phyloP scores from a whole-genome alignment of 2,329 filamentous ascomycete species.

The Xylaria polymorpha region DNA sequence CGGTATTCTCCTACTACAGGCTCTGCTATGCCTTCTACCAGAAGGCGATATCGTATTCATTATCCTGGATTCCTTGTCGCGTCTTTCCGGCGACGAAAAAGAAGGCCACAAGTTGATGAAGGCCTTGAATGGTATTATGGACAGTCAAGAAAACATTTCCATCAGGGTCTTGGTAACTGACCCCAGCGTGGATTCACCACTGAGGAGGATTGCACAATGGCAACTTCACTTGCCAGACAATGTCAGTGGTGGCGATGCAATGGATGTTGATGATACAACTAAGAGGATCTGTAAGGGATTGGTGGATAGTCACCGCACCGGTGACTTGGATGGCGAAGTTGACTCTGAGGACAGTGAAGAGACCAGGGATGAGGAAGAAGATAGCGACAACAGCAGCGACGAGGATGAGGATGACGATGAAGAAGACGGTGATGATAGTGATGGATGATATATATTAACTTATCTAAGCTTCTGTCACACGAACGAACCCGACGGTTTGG shows the following conservation, averaged over 20 bases:
- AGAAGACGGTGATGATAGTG: neutral
- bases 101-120: neutral
- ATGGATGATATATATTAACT: neutral
- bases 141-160: neutral
- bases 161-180: constrained; percentile 8
- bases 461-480: too few species aligned
- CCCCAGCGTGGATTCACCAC: constrained; percentile 1
- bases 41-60: constrained; percentile 1
- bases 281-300: neutral
- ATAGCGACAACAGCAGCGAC: neutral
- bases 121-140: neutral
- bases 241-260: neutral
- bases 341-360: neutral
- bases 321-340: neutral
- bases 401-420: constrained; percentile 6
- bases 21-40: constrained; percentile 2
- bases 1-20: neutral
- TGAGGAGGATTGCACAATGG: constrained; percentile 1
- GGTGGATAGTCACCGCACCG: neutral
- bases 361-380: neutral
- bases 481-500: too few species aligned
- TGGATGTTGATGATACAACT: neutral
- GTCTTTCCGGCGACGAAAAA: constrained; percentile 1
- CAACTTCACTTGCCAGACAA: constrained; percentile 6
- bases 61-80: constrained; percentile 4